Conservation (phyloP, 345 rosid species). For the Cardamine occulta region DNA sequence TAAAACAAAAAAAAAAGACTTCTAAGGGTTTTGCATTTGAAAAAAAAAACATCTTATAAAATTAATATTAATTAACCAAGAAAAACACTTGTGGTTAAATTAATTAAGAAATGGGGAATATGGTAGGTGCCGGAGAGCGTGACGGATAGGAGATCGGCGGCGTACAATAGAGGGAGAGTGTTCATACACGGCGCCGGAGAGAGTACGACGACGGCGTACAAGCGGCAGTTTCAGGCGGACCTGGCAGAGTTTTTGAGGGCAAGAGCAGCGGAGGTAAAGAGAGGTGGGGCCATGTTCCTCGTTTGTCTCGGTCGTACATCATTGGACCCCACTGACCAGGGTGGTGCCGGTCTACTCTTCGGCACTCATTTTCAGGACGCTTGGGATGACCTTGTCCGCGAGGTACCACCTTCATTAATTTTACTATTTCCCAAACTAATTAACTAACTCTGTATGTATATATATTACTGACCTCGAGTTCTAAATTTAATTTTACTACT, state of each 20-base stretch:
- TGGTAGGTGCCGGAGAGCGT: slow-evolving; percentile 83
- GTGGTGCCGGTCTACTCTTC: slow-evolving; percentile 92
- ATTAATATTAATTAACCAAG: not conserved
- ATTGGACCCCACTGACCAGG: slow-evolving; percentile 83
- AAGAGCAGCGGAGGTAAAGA: slow-evolving; percentile 78
- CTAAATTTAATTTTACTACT: not conserved
- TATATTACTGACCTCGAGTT: slow-evolving; percentile 9
- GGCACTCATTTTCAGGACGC: slow-evolving; percentile 99
- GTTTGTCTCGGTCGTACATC: slow-evolving; percentile 93
- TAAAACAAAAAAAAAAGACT: not conserved
- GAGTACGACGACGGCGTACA: slow-evolving; percentile 65
- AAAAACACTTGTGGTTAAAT: not conserved
- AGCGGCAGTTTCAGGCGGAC: slow-evolving; percentile 75
- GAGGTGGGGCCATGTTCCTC: slow-evolving; percentile 91
- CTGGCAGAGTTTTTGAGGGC: slow-evolving; percentile 67
- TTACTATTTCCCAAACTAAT: not conserved
- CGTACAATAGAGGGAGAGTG: slow-evolving; percentile 79
- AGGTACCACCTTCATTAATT: slow-evolving; percentile 51
- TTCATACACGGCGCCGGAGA: slow-evolving; percentile 82
- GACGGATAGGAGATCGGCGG: slow-evolving; percentile 65
- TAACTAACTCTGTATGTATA: not conserved
- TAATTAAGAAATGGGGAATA: not conserved
- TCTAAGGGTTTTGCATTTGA: too few species aligned
- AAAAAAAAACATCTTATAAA: too few species aligned
- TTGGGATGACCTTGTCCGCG: slow-evolving; percentile 96